Base-by-base conservation (phyloP, 768 basidiomycete species). In the Termitomyces sp. region DNA sequence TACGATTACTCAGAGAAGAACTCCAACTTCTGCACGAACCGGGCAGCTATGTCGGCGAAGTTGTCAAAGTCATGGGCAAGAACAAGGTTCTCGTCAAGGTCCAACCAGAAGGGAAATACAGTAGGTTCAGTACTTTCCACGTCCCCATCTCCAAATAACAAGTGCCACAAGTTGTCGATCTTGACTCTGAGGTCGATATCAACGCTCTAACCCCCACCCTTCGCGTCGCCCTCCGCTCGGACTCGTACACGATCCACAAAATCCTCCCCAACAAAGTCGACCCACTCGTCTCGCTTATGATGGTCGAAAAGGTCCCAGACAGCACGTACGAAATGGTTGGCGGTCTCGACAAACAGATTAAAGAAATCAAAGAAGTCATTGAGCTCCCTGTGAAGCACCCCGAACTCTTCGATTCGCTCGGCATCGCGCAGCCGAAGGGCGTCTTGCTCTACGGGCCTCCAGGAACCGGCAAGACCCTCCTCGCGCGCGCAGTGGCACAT, bases 311-410 rank as follows among this genome's bases (percentile, higher is more conserved):
- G 73, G 96, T 98, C 0, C 96, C 96, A 0, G 96, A 98, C 73
- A 94, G 91, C 74, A 98, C 97, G 33, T 99, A 99, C 75, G 97
- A 98, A 75, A 98, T 98, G 95, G 96, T 99, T 61, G 97, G 97
- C 23, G 96, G 96, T 66, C 83, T 98, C 59, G 97, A 98, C 79
- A 63, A 55, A 20, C 96, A 98, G 70, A 98, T 98, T 72, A 98
- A 97, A 73, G 96, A 99, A 74, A 96, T 98, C 71, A 83, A 83
- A 75, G 89, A 98, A 74, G 96, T 98, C 70, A 98, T 98, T 74
- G 95, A 98, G 73, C 76, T 97, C 28, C 95, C 96, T 40, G 94
- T 98, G 63, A 96, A 97, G 73, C 95, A 98, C 69, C 96, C 95
- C 3, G 96, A 98, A 75, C 81, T 98, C 36, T 98, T 98, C 74